A percentile compares a stretch with the other conserved stretches of the same genome.
Evolutionary conservation across 1,284 basidiomycete genomes (phyloP).

Genomic region (Ceratobasidium papillatum): DNA sequence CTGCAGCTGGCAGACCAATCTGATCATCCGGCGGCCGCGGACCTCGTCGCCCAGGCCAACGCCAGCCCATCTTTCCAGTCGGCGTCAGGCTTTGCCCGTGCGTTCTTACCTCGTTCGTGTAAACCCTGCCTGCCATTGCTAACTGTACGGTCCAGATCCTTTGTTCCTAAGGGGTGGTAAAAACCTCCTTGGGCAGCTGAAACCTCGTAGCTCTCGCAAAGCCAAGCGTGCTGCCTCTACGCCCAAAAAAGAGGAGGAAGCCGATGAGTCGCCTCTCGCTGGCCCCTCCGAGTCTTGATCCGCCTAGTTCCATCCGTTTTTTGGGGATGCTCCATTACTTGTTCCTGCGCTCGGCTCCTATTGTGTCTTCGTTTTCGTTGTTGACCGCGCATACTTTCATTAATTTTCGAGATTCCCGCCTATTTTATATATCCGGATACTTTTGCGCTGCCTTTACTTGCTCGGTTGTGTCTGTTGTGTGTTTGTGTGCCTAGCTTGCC

Average conservation of each 20-base stretch:
- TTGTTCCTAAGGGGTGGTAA: slow-evolving; percentile 43
- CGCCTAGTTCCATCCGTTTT: not conserved
- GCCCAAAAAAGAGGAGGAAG: slow-evolving; percentile 34
- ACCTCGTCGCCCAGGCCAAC: slow-evolving; percentile 36
- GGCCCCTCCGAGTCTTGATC: slow-evolving; percentile 21
- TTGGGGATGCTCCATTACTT: slow-evolving; percentile 5
- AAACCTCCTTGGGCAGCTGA: slow-evolving; percentile 44
- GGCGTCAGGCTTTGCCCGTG: slow-evolving; percentile 44
- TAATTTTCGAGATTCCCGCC: slow-evolving; percentile 12
- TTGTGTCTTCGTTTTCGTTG: slow-evolving; percentile 2
- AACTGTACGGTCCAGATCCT: slow-evolving; percentile 2
- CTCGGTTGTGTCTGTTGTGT: not conserved
- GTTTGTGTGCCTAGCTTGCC: not conserved
- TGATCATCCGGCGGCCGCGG: slow-evolving; percentile 37
- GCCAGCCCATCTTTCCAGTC: slow-evolving; percentile 35
- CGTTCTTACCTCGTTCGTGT: slow-evolving; percentile 36
- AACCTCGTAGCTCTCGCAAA: slow-evolving; percentile 41
- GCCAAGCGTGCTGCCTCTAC: slow-evolving; percentile 42
- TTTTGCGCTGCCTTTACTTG: not conserved
- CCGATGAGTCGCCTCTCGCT: slow-evolving; percentile 8
- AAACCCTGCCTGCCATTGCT: slow-evolving; percentile 10
- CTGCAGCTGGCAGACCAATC: slow-evolving; percentile 42
- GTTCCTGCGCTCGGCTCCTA: slow-evolving; percentile 4
- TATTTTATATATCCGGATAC: slow-evolving; percentile 34
- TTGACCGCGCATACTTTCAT: slow-evolving; percentile 26